phyloP scores from a whole-genome alignment of 202 grass and related monocot genomes.

The Brachypodium distachyon region DNA sequence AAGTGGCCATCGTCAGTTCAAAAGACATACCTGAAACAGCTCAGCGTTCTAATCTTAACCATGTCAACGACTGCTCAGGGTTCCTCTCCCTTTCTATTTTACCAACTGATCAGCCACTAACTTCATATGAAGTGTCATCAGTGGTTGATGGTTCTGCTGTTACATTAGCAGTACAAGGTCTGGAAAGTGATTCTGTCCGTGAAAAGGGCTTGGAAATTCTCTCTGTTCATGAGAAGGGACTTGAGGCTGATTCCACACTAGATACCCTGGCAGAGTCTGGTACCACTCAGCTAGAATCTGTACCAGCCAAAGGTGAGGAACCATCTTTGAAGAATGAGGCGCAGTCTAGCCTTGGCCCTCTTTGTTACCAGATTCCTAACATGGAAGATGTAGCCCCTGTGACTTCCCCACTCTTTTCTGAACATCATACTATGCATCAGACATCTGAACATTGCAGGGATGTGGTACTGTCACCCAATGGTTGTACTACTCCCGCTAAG shows the following conservation, averaged over 20 bases:
- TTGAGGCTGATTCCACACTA: conserved; percentile 3
- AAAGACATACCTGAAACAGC: conserved; percentile 29
- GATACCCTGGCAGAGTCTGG: conserved; percentile 15
- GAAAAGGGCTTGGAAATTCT: conserved; percentile 29
- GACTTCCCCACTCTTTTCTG: conserved; percentile 21
- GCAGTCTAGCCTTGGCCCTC: conserved; percentile 53
- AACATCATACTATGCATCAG: conserved; percentile 11
- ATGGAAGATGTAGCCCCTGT: conserved; percentile 33
- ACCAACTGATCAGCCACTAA: conserved; percentile 6
- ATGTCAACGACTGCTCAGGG: conserved; percentile 15
- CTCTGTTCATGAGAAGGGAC: conserved; percentile 34
- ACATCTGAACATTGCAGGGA: conserved; percentile 11
- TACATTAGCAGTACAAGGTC: conserved; percentile 16
- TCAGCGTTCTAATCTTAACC: conserved; percentile 16
- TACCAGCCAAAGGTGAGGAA: conserved; percentile 16
- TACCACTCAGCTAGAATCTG: conserved; percentile 23
- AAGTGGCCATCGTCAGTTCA: conserved; percentile 2
- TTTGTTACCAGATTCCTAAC: conserved; percentile 62
- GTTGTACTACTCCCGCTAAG: conserved; percentile 21
- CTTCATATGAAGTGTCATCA: conserved; percentile 18
- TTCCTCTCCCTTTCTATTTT: conserved; percentile 30
- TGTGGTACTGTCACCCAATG: conserved; percentile 4
- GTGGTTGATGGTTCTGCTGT: conserved; percentile 37
- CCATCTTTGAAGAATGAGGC: conserved; percentile 14
- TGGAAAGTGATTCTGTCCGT: conserved; percentile 31